These are phyloP conservation scores for Penicillium malachiteum DNA, from an alignment of 495 filamentous ascomycete genomes.

Conservation along the genomic window DNA sequence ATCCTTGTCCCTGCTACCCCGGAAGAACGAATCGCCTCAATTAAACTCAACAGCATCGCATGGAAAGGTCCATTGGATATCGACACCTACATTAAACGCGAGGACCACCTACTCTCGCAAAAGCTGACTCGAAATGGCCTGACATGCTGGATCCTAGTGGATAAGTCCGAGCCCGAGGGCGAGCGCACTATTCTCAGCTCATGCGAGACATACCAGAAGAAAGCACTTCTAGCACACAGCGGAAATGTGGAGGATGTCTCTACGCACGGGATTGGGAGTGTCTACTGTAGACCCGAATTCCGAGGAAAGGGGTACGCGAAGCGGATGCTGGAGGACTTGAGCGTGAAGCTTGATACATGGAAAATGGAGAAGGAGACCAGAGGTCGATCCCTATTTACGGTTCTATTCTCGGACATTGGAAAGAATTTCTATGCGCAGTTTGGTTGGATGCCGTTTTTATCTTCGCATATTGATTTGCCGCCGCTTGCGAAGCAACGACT, in stretches of 20 bases:
- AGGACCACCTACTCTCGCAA: constrained; percentile 66
- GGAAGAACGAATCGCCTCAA: constrained; percentile 60
- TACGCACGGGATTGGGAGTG: constrained; percentile 81
- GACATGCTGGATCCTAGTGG: constrained; percentile 83
- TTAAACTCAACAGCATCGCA: constrained; percentile 63
- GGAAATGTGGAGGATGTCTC: constrained; percentile 59
- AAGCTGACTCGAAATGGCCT: constrained; percentile 69
- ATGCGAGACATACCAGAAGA: constrained; percentile 82
- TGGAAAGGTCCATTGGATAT: constrained; percentile 71
- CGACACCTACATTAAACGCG: constrained; percentile 73
- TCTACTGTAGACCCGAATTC: constrained; percentile 73
- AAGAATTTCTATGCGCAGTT: constrained; percentile 83
- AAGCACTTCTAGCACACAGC: constrained; percentile 55
- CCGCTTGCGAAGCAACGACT: constrained; percentile 32
- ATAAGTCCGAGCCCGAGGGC: constrained; percentile 46
- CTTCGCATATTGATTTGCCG: constrained; percentile 66
- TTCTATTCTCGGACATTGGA: constrained; percentile 93
- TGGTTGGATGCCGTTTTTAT: constrained; percentile 76
- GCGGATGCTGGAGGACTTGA: constrained; percentile 63
- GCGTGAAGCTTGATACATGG: constrained; percentile 51
- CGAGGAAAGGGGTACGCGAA: constrained; percentile 77
- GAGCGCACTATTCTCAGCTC: constrained; percentile 67
- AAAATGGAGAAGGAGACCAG: constrained; percentile 42
- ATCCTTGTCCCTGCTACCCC: constrained; percentile 66
- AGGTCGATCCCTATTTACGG: constrained; percentile 56